Evolutionary conservation across 306 rosid genomes (phyloP), one percentile per base, ranked within the genome.

Genomic region (peach (Prunus persica)): DNA sequence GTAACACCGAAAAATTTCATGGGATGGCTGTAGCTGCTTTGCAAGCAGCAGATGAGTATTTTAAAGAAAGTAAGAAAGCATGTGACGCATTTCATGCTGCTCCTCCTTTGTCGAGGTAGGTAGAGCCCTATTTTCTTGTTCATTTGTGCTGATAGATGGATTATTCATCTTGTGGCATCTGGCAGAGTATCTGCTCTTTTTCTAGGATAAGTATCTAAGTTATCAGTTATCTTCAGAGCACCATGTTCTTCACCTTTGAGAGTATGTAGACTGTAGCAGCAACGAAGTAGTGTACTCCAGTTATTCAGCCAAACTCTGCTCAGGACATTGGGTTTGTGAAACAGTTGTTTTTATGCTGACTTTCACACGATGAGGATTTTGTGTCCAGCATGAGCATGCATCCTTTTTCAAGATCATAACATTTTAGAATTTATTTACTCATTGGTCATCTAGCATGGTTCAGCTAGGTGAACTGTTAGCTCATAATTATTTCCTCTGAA

Each of bases 21-120:
- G 99, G 97, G 65, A 95, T 92, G 99, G 99, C 99, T 78, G 99
- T 95, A 49, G 99, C 99, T 67, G 97, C 99, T 80, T 84, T 95
- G 86, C 97, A 95, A 89, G 99, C 97, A 12, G 93, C 99, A 1
- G 99, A 95, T 75, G 99, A 90, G 77, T 95, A 84, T 83, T 89
- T 90, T 82, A 95, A 90, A 85, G 99, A 95, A 87, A 95, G 99
- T 74, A 95, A 88, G 84, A 95, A 85, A 88, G 87, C 89, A 54
- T 84, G 91, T 56, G 99, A 92, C 62, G 85, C 87, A 14, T 95
- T 95, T 78, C 88, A 92, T 65, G 74, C 87, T 1, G 83, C 93
- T 62, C 73, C 80, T 81, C 99, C 99, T 75, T 76, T 92, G 81
- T 95, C 99, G 50, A 90, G 97, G 99, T 92, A 66, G 58, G 69